Percentiles rank a stretch among this genome's conserved stretches.
Evolutionary conservation across 1,284 basidiomycete species (phyloP).

Genomic region (Cryptococcus sp.): DNA sequence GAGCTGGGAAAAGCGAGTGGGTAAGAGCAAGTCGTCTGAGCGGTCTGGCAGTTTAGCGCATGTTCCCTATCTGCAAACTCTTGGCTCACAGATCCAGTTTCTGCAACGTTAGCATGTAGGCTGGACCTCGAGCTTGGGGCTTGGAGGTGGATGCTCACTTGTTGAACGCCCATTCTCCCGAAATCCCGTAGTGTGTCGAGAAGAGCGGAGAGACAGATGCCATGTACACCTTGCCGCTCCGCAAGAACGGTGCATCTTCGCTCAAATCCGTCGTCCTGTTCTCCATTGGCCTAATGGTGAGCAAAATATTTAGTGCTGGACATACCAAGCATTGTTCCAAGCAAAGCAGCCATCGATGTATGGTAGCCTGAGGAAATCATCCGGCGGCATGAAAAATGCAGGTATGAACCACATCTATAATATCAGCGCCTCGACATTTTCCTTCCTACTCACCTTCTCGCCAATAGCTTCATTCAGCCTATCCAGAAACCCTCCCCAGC

Average conservation of each 20-base stretch:
- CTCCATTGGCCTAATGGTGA: slow-evolving; percentile 28
- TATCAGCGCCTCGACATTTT: background rate
- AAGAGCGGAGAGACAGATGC: slow-evolving; percentile 59
- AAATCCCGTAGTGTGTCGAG: slow-evolving; percentile 52
- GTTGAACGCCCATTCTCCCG: slow-evolving; percentile 43
- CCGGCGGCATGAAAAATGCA: slow-evolving; percentile 42
- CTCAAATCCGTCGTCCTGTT: slow-evolving; percentile 22
- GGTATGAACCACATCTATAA: slow-evolving; percentile 42
- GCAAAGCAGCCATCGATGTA: slow-evolving; percentile 39
- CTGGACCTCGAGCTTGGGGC: too few relatives aligned
- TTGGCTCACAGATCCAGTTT: slow-evolving; percentile 41
- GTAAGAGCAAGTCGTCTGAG: slow-evolving; percentile 45
- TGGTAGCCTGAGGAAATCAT: slow-evolving; percentile 24
- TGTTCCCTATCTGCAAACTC: background rate
- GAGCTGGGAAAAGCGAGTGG: slow-evolving; percentile 37
- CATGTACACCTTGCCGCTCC: slow-evolving; percentile 53
- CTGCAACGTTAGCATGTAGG: slow-evolving; percentile 9
- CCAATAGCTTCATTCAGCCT: slow-evolving; percentile 18
- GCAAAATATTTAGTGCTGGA: background rate
- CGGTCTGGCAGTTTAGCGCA: slow-evolving; percentile 25
- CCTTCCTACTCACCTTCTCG: slow-evolving; percentile 16
- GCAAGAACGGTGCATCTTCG: slow-evolving; percentile 36
- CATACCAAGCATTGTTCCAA: slow-evolving; percentile 47
- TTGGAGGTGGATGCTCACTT: slow-evolving; percentile 41
- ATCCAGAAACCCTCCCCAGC: slow-evolving; percentile 35